phyloP scores from a whole-genome alignment of 192 early-diverging fungal species.

The Coemansia sp. region DNA sequence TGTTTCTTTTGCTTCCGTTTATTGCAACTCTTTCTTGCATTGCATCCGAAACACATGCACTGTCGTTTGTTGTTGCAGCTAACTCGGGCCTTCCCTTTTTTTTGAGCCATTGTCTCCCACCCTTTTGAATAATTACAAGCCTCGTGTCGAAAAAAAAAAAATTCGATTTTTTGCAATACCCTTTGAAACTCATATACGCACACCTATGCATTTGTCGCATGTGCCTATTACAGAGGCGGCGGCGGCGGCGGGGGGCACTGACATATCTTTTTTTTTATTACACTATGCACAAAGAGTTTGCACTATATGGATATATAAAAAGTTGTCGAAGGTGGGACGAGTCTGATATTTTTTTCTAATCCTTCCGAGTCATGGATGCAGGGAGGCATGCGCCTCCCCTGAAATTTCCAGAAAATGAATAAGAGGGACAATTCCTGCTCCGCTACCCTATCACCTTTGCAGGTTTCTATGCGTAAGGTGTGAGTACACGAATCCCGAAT shows the following conservation, averaged over 20 bases:
- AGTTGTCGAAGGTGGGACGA: not conserved
- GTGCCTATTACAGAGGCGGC: not conserved
- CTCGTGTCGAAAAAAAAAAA: not conserved
- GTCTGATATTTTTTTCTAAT: not conserved
- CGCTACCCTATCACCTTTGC: not conserved
- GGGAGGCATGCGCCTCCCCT: not conserved
- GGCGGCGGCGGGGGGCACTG: not conserved
- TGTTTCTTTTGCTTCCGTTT: conserved; percentile 3
- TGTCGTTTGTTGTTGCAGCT: conserved; percentile 1
- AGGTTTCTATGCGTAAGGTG: not conserved
- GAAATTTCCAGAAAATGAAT: not conserved
- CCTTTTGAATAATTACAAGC: not conserved
- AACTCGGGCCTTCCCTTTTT: not conserved
- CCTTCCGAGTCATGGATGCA: not conserved
- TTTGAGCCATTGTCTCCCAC: not conserved
- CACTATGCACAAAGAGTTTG: not conserved
- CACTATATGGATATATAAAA: not conserved
- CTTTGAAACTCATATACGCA: not conserved
- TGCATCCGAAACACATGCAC: not conserved
- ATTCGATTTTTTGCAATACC: not conserved
- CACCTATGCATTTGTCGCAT: not conserved
- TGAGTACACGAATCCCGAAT: not conserved
- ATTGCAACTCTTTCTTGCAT: conserved; percentile 3
- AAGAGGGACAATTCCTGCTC: not conserved
- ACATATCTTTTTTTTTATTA: not conserved